Conservation (phyloP, 345 rosid genomes). For the Salix brachista region DNA sequence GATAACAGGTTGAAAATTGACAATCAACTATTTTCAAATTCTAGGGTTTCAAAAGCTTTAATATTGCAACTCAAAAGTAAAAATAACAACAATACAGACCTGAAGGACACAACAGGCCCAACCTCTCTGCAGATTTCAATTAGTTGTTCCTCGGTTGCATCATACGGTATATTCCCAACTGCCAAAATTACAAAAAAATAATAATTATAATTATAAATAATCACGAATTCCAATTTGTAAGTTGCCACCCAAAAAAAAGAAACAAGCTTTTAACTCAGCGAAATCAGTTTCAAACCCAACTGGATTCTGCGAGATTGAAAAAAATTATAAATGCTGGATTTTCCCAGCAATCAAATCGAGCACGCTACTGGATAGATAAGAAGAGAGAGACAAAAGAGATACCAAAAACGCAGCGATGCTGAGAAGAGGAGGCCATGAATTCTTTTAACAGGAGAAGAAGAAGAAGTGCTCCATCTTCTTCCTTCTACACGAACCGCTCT, state of each 20-base stretch:
- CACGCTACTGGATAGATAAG: neutral
- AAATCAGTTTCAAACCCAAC: slow-evolving; percentile 1
- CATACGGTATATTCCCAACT: slow-evolving; percentile 99
- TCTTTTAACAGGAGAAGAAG: slow-evolving; percentile 35
- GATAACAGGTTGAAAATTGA: no score
- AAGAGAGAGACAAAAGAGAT: slow-evolving; percentile 14
- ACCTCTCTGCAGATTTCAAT: slow-evolving; percentile 93
- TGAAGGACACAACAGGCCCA: slow-evolving; percentile 98
- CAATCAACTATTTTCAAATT: no score
- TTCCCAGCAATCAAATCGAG: slow-evolving; percentile 1
- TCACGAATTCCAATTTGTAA: neutral
- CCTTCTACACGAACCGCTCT: slow-evolving; percentile 23
- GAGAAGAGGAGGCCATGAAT: slow-evolving; percentile 78
- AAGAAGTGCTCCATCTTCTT: slow-evolving; percentile 69
- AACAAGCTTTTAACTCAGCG: neutral
- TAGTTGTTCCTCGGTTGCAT: slow-evolving; percentile 96
- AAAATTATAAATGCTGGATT: neutral
- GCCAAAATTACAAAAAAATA: slow-evolving; percentile 8
- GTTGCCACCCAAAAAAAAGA: neutral
- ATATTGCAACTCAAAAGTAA: neutral
- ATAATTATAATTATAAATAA: neutral
- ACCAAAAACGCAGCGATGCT: slow-evolving; percentile 99
- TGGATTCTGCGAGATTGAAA: no score
- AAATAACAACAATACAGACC: slow-evolving; percentile 39
- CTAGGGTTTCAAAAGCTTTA: neutral